Conservation (phyloP, 179 eudicot genomes). For the Beta lomatogona region DNA sequence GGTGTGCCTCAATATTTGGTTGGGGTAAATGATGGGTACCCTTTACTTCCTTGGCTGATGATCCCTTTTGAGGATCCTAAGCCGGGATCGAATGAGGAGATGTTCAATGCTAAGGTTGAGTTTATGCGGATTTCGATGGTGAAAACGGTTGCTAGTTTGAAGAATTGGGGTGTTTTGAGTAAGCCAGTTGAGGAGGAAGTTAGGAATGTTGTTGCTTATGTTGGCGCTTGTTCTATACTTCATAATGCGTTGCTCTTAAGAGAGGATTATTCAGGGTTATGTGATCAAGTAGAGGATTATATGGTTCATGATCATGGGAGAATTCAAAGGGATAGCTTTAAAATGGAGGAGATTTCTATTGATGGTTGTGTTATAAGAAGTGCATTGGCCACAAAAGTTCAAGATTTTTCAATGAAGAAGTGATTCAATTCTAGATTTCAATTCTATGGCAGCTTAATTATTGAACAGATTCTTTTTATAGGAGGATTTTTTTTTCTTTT, state of each 20-base stretch:
- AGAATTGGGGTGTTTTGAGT: conserved; percentile 73
- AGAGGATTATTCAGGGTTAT: conserved; percentile 71
- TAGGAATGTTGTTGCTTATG: conserved; percentile 66
- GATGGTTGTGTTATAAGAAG: conserved; percentile 44
- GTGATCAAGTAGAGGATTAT: conserved; percentile 32
- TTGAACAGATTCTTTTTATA: conserved; percentile 16
- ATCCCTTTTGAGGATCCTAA: conserved; percentile 52
- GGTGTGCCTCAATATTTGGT: conserved; percentile 65
- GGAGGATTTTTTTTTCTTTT: neutral
- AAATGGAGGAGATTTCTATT: conserved; percentile 26
- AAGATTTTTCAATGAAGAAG: conserved; percentile 18
- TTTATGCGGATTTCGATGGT: conserved; percentile 39
- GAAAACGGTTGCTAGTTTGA: conserved; percentile 67
- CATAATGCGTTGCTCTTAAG: conserved; percentile 80
- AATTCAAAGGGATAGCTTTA: conserved; percentile 9
- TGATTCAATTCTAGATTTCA: conserved; percentile 14
- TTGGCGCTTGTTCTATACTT: conserved; percentile 88
- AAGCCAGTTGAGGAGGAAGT: conserved; percentile 58
- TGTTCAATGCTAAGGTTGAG: conserved; percentile 38
- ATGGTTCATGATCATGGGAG: conserved; percentile 17
- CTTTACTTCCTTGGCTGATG: conserved; percentile 77
- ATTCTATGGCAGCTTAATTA: neutral
- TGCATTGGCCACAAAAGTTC: conserved; percentile 58
- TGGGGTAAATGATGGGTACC: conserved; percentile 55
- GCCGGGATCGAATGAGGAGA: conserved; percentile 46